Percentiles rank a stretch among this genome's conserved stretches.
These are phyloP conservation scores for Peltaster fructicola DNA, from an alignment of 2,329 filamentous ascomycete species.

Conservation along the genomic window DNA sequence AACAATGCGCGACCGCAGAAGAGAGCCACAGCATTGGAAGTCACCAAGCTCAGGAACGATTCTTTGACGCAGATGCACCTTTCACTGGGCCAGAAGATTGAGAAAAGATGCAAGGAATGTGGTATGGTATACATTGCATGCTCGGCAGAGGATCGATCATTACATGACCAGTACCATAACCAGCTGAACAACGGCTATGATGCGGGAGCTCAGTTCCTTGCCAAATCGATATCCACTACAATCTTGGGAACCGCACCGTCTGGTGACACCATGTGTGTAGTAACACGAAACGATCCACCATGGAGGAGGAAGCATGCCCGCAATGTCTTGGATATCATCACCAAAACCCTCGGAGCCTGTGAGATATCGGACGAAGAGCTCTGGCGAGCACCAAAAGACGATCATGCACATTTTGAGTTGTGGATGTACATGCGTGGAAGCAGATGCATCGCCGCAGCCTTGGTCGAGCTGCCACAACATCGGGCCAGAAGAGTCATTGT, in stretches of 20 bases:
- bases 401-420: constrained; percentile 34
- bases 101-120: constrained; percentile 41
- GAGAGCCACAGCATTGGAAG: constrained; percentile 8
- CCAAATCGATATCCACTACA: constrained; percentile 13
- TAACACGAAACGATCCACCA: constrained; percentile 36
- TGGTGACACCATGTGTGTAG: constrained; percentile 36
- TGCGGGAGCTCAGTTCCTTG: constrained; percentile 39
- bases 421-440: constrained; percentile 44
- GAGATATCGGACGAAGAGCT: constrained; percentile 39
- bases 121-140: constrained; percentile 51
- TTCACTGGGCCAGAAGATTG: constrained; percentile 37
- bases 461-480: constrained; percentile 32
- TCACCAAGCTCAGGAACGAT: constrained; percentile 11
- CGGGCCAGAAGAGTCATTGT: neutral
- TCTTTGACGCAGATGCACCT: constrained; percentile 42
- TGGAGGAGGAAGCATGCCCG: constrained; percentile 37
- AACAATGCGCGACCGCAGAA: constrained; percentile 19
- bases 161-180: constrained; percentile 48
- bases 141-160: constrained; percentile 39
- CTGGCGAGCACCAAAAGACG: constrained; percentile 34
- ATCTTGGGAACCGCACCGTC: constrained; percentile 10
- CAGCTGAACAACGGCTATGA: constrained; percentile 44
- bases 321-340: constrained; percentile 39
- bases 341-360: constrained; percentile 43
- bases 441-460: constrained; percentile 44